Evolutionary conservation across 495 filamentous ascomycete genomes (phyloP).

Genomic region (Pyrenopolyporus hunteri): DNA sequence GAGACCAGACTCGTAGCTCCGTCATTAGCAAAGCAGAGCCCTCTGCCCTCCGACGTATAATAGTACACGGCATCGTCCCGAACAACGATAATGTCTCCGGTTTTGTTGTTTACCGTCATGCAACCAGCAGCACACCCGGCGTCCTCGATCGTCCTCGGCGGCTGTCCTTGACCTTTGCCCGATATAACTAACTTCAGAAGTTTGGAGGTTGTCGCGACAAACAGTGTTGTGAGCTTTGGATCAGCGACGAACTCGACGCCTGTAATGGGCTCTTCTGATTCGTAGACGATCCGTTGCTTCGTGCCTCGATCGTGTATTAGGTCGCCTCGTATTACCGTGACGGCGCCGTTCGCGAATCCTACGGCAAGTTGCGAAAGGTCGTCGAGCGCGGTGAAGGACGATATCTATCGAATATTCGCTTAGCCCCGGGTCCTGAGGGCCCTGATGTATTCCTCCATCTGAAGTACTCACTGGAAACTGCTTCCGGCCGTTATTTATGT

Average conservation of each 20-base stretch:
- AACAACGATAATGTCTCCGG: constrained; percentile 84
- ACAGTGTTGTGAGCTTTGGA: constrained; percentile 71
- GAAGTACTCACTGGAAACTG: constrained; percentile 82
- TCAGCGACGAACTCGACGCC: constrained; percentile 80
- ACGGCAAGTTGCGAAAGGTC: constrained; percentile 91
- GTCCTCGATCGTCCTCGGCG: constrained; percentile 85
- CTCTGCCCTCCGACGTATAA: constrained; percentile 84
- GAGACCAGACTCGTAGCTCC: constrained; percentile 83
- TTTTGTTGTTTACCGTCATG: constrained; percentile 82
- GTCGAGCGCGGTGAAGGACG: constrained; percentile 83
- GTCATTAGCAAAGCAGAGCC: constrained; percentile 87
- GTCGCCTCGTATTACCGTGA: constrained; percentile 92
- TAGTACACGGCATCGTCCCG: constrained; percentile 95
- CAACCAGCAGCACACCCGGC: constrained; percentile 88
- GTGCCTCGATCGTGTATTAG: constrained; percentile 95
- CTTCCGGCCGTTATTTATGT: constrained; percentile 88
- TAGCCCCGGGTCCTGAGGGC: constrained; percentile 1
- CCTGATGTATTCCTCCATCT: too few species aligned
- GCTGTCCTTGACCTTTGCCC: constrained; percentile 86
- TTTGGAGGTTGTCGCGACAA: constrained; percentile 89
- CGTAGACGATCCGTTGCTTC: constrained; percentile 93
- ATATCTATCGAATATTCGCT: constrained; percentile 66
- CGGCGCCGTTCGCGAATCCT: constrained; percentile 93
- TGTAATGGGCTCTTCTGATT: constrained; percentile 95
- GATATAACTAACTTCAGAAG: constrained; percentile 85